phyloP scores from a whole-genome alignment of 805 yeast genomes.

The Nakazawaea wyomingensis region DNA sequence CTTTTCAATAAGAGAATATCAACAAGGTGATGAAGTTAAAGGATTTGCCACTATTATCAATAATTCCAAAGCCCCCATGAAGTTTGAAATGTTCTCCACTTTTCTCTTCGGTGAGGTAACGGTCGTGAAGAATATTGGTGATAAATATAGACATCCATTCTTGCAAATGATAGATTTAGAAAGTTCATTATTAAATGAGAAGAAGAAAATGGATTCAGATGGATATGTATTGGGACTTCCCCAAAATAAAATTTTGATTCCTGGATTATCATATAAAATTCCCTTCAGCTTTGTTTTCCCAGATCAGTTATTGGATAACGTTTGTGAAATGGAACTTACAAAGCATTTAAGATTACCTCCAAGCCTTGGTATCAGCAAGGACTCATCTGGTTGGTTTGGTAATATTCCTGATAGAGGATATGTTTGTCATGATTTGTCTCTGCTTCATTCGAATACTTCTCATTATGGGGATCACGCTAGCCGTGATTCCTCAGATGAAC shows the following conservation, averaged over 20 bases:
- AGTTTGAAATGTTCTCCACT: constrained; percentile 13
- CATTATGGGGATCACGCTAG: background rate
- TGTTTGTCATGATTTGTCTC: constrained; percentile 11
- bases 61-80: constrained; percentile 1
- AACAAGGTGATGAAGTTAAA: constrained; percentile 11
- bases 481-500: background rate
- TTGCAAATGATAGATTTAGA: constrained; percentile 15
- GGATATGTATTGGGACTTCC: constrained; percentile 10
- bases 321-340: constrained; percentile 11
- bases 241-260: constrained; percentile 2
- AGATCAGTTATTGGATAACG: constrained; percentile 7
- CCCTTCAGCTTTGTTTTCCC: constrained; percentile 13
- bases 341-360: constrained; percentile 12
- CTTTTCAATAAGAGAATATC: constrained; percentile 9
- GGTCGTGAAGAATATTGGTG: constrained; percentile 12
- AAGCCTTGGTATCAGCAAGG: constrained; percentile 13
- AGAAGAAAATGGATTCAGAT: background rate
- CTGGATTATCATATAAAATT: constrained; percentile 9
- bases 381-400: constrained; percentile 14
- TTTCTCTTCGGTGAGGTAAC: constrained; percentile 11
- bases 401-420: constrained; percentile 13
- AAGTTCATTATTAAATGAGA: constrained; percentile 6
- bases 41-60: constrained; percentile 12
- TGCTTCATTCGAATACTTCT: constrained; percentile 6
- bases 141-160: constrained; percentile 11